Evolutionary conservation across 768 basidiomycete species (phyloP), one percentile per base, ranked within the genome.

Genomic region (Leccinum disarticulatum): DNA sequence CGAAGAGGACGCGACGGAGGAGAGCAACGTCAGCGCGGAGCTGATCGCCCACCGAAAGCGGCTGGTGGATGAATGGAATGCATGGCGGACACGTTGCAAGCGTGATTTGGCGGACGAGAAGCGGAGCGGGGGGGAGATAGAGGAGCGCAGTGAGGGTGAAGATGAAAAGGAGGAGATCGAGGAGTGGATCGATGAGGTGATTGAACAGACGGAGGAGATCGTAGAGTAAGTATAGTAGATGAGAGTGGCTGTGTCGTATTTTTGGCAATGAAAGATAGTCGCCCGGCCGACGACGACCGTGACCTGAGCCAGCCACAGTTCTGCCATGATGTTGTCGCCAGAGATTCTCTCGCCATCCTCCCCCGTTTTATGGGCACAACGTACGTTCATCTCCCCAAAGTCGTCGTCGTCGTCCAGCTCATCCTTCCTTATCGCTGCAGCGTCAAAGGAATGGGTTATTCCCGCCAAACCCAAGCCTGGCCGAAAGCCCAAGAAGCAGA

Each of bases 21-120:
- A 96, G 77, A 93, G 88, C 74, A 91, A 90, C 67, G 92, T 95
- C 66, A 95, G 90, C 64, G 94, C 95, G 5, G 97, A 98, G 76
- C 84, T 97, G 27, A 83, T 95, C 65, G 93, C 93, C 17, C 87
- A 87, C 63, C 84, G 97, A 61, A 91, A 92, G 74, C 84, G 97
- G 51, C 82, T 98, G 55, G 90, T 98, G 66, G 93, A 97, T 69
- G 97, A 99, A 77, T 99, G 97, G 97, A 97, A 99, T 76, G 93
- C 96, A 47, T 98, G 97, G 97, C 85, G 96, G 54, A 67, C 79
- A 25, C 81, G 85, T 63, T 87, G 88, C 65, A 86, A 82, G 71
- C 83, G 82, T 63, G 86, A 91, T 65, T 57, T 88, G 57, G 81
- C 80, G 36, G 87, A 86, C 55, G 84, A 84, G 61, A 78, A 76